Base-by-base conservation (phyloP, 768 basidiomycete species). In the Sarcodon aspratus region DNA sequence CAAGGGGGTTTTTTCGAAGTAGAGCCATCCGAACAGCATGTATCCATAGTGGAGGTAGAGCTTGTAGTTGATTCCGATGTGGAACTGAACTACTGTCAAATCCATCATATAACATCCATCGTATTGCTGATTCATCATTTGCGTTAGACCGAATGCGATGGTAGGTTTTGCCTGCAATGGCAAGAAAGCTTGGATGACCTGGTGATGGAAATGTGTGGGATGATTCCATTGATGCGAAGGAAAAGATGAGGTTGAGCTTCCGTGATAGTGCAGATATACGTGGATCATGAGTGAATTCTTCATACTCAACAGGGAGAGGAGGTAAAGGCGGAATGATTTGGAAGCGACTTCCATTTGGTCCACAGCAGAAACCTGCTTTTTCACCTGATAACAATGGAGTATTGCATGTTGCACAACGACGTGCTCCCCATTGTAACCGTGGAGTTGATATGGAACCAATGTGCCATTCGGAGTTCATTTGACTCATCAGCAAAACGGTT, bases 101-200 rank as follows among this genome's bases (percentile, higher is more conserved):
- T 1, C 61, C 61, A 45, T 67, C 64, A 47, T 64, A 64, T 4
- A 68, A 45, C 7, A 68, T 51, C 66, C 66, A 68, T 1, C 56
- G 55, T 3, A 66, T 52, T 2, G 58, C 60, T 1, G 62, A 65
- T 36, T 57, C 51, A 0, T 52, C 11, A 38, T 66, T 63, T 40
- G 38, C n/a, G 8, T 46, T 52, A 1, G 65, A 58, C 6, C 62
- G 57, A 6, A 68, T 48, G 3, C 61, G 58, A 48, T 68, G 66
- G 38, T 67, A 68, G 1, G 66, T 45, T 15, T 56, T 55, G 0
- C 66, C 66, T 47, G 63, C 55, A 17, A 68, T 59, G 3, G 62
- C 53, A 35, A 66, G 10, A 34, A 56, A 56, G 2, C 53, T 53
- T n/a, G 47, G 45, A 1, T 44, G 36, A 11, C 57, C 56, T 13